Percentiles rank a stretch among this genome's conserved stretches.
phyloP scores from a whole-genome alignment of 768 basidiomycete species.

The Mycena epipterygia region DNA sequence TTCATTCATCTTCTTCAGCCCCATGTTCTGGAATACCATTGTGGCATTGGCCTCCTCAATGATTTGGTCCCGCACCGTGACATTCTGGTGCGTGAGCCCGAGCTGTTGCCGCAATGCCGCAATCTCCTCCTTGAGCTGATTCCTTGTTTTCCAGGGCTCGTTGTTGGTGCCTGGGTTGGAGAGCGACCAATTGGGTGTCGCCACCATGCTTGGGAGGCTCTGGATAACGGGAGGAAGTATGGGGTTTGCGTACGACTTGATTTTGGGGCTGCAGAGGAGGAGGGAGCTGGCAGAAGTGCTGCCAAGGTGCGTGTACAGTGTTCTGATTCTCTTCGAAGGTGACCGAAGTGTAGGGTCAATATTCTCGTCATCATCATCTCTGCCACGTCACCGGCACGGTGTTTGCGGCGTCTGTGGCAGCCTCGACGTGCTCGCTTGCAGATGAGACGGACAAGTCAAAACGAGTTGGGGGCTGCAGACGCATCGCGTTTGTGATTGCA shows the following conservation, averaged over 20 bases:
- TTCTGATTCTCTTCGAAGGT: slow-evolving; percentile 14
- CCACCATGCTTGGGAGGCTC: background rate
- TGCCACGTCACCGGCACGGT: background rate
- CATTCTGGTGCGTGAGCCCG: background rate
- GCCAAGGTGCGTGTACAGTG: slow-evolving; percentile 20
- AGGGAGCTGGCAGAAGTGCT: slow-evolving; percentile 2
- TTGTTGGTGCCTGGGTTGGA: background rate
- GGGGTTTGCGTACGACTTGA: slow-evolving; percentile 2
- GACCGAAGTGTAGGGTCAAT: slow-evolving; percentile 17
- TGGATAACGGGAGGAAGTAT: slow-evolving; percentile 5
- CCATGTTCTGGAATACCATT: slow-evolving; percentile 33
- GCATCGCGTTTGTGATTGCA: slow-evolving; percentile 17
- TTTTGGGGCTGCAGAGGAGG: slow-evolving; percentile 4
- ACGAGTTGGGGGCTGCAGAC: slow-evolving; percentile 2
- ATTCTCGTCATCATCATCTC: too few relatives aligned
- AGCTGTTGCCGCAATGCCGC: background rate
- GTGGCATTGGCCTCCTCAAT: slow-evolving; percentile 33
- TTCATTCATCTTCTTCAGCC: slow-evolving; percentile 30
- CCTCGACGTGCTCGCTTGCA: background rate
- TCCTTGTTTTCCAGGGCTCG: background rate
- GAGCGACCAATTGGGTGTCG: too few relatives aligned
- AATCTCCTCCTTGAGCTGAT: background rate
- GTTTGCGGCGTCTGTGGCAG: background rate
- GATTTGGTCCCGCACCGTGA: slow-evolving; percentile 18
- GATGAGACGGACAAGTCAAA: slow-evolving; percentile 8